Base-by-base conservation (phyloP, 345 rosid species). In the Salix exigua region DNA sequence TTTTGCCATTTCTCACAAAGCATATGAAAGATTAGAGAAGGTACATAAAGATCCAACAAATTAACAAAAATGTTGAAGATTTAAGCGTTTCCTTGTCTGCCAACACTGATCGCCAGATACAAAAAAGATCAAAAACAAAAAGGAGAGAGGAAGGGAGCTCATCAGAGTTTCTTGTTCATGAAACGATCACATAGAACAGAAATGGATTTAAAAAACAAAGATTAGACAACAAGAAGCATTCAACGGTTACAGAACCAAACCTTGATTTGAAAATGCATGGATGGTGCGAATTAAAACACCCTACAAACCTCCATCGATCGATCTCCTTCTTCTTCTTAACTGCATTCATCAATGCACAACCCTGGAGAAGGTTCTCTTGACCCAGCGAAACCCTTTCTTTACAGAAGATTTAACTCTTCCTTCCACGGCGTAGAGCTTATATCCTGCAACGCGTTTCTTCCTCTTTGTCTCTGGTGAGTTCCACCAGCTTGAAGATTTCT, bases 331-430 rank as follows among this genome's bases (percentile, higher is more conserved):
- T n/a, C 35, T 30, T 64, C 68, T 64, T 30, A 12, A 51, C 1
- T 48, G 5, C 0, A 31, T 26, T 21, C 46, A 79, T 10, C 61
- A 67, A 42, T 76, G 85, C 10, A 74, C 75, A 63, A 90, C 53
- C 40, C 78, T 79, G 0, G 79, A 84, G 73, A 88, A 90, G 35
- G 86, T 89, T 48, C 6, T 14, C 71, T 88, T 91, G 69, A 90
- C 17, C 91, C 92, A 90, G n/a, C 82, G 74, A 72, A 65, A 76
- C 26, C 97, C 88, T 51, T 74, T 85, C 81, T 75, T 88, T 4
- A 88, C 16, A 12, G 91, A 81, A 58, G 67, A 30, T 67, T 87
- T 90, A 60, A 88, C 75, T 75, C 70, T 87, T 37, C 89, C 92
- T 69, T 91, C 89, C 0, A 74, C 83, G 0, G 85, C 51, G 69